A percentile compares a stretch with the other conserved stretches of the same genome.
These are phyloP conservation scores for Cystoisospora suis DNA, from an alignment of 169 alveolate species.

Conservation along the genomic window DNA sequence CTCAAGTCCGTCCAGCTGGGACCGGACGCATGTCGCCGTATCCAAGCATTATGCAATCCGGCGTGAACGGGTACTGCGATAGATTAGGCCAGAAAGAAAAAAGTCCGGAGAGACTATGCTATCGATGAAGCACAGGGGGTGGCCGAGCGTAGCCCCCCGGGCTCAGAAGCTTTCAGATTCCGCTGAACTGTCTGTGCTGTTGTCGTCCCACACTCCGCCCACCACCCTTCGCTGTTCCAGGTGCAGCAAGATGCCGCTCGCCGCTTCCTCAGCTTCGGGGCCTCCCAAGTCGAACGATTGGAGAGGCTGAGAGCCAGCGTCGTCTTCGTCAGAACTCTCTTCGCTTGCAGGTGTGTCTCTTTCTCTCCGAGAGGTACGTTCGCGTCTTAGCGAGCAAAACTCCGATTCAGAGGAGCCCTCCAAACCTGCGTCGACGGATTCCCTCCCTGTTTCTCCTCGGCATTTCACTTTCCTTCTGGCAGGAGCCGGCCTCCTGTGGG, in stretches of 20 bases:
- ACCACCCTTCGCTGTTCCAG: not conserved
- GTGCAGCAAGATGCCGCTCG: not conserved
- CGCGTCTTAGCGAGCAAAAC: not conserved
- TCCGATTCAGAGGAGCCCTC: not conserved
- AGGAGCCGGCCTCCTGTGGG: too few relatives aligned
- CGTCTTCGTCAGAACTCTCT: not conserved
- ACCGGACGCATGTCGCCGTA: too few relatives aligned
- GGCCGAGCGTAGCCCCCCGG: too few relatives aligned
- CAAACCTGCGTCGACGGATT: not conserved
- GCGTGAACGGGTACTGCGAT: too few relatives aligned
- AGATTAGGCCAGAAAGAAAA: too few relatives aligned
- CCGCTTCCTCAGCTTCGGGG: conserved; percentile 10
- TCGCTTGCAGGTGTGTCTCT: not conserved
- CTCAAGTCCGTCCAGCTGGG: too few relatives aligned
- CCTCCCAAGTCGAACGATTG: not conserved
- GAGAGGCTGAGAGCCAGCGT: not conserved
- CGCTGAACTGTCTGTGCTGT: too few relatives aligned
- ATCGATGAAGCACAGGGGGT: too few relatives aligned
- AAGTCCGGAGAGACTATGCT: too few relatives aligned
- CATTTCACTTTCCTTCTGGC: too few relatives aligned
- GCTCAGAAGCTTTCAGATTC: too few relatives aligned
- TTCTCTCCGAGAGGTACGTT: not conserved
- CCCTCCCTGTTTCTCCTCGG: not conserved
- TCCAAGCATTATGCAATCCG: too few relatives aligned
- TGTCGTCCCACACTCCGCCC: not conserved